Evolutionary conservation across 371 early-diverging fungal species (phyloP).

Genomic region (Chytridium lagenaria): DNA sequence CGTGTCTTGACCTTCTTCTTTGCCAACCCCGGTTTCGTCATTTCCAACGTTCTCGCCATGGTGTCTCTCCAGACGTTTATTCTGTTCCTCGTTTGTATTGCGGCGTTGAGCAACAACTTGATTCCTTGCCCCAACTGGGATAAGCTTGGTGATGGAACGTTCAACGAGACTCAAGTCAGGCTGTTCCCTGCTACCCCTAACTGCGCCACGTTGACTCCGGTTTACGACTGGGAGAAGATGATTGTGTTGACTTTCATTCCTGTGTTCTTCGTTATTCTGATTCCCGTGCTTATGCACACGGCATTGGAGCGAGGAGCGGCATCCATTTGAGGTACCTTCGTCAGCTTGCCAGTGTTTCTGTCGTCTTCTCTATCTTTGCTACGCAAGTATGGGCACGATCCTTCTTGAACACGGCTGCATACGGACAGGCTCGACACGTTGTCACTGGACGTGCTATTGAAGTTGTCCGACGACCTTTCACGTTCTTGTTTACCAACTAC

Average conservation of each 20-base stretch:
- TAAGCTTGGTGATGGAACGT: conserved; percentile 56
- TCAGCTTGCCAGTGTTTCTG: background rate
- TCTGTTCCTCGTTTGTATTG: conserved; percentile 76
- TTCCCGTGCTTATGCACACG: conserved; percentile 79
- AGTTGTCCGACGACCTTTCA: conserved; percentile 78
- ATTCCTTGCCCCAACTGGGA: conserved; percentile 48
- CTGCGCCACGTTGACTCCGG: conserved; percentile 76
- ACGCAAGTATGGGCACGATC: conserved; percentile 58
- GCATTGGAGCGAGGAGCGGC: background rate
- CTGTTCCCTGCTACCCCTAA: background rate
- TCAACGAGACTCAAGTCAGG: background rate
- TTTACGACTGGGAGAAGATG: conserved; percentile 83
- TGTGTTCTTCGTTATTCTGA: conserved; percentile 75
- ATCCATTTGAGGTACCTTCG: conserved; percentile 17
- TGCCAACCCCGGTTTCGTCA: conserved; percentile 73
- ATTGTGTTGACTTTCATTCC: conserved; percentile 58
- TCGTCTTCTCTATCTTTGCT: conserved; percentile 1
- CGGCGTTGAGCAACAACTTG: conserved; percentile 71
- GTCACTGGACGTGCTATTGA: conserved; percentile 92
- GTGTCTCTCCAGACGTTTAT: conserved; percentile 84
- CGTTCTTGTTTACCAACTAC: conserved; percentile 59
- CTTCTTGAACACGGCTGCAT: conserved; percentile 77
- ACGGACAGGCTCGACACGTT: conserved; percentile 76
- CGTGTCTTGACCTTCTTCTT: conserved; percentile 84
- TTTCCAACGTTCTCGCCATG: conserved; percentile 90